phyloP scores from a whole-genome alignment of 257 asterid genomes.

The Solanum ossicruentum region DNA sequence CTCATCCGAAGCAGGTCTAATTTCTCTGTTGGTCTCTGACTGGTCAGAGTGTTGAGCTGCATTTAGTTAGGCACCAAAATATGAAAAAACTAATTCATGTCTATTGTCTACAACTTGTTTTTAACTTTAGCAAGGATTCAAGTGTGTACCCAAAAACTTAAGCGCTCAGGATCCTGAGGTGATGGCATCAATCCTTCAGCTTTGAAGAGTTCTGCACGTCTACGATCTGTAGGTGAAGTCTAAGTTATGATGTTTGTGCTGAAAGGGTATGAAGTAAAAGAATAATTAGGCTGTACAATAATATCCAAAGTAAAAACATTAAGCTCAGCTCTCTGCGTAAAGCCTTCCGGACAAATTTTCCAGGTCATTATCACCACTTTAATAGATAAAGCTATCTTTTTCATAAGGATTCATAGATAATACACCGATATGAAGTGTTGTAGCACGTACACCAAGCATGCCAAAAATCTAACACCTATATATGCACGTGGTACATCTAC shows the following conservation, averaged over 20 bases:
- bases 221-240: conserved; percentile 43
- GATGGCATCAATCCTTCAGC: conserved; percentile 89
- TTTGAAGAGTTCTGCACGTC: conserved; percentile 74
- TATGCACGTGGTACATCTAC: not conserved
- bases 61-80: conserved; percentile 4
- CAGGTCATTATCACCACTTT: not conserved
- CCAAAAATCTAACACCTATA: not conserved
- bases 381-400: not conserved
- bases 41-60: conserved; percentile 78
- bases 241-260: not conserved
- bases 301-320: not conserved
- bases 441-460: not conserved
- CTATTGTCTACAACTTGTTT: not conserved
- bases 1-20: conserved; percentile 66
- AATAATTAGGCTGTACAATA: not conserved
- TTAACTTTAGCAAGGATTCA: conserved; percentile 1
- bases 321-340: not conserved
- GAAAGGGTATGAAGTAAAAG: not conserved
- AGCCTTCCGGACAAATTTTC: not conserved
- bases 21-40: conserved; percentile 79
- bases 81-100: not conserved
- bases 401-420: not conserved
- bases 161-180: conserved; percentile 66
- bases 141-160: conserved; percentile 86
- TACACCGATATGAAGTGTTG: not conserved